Base-by-base conservation (phyloP, 768 basidiomycete genomes). In the Suillus variegatus region DNA sequence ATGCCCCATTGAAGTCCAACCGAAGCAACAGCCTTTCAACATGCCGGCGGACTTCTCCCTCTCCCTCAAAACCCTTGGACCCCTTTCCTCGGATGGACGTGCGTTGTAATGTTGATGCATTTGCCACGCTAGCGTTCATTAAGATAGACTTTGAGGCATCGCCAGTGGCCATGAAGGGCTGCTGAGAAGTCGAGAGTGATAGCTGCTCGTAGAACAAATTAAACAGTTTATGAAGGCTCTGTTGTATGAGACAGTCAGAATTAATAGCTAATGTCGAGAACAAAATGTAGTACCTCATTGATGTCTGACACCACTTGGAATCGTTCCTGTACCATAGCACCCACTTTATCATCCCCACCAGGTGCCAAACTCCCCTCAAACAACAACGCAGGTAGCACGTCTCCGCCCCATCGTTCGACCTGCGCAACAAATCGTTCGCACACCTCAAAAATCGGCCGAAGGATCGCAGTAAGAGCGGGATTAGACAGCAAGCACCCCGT, bases 361-460 rank as follows among this genome's bases (percentile, higher is more conserved):
- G 71, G 73, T 36, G 81, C 82, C 60, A 94, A 71, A 72, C 90
- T 93, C 16, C 92, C 93, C 73, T 95, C 94, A 67, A 88, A 89
- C 47, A 96, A 76, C 55, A 96, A 80, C 0, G 90, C 92, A 14
- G 95, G 95, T 3, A 96, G 79, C 10, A 96, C 87, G 72, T 96
- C 93, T 0, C 94, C 94, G 14, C 93, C 94, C 95, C 95, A 97
- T 61, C 94, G 80, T 76, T 96, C 95, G 0, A 96, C 86, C 67
- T 94, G 88, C 8, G 87, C 93, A n/a, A 90, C 90, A 72, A 97
- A 93, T 10, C 88, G 84, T 72, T 93, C 94, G 74, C 94, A 96
- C 10, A 91, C 82, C 68, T 94, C 92, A 60, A 97, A 80, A 64
- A 96, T 88, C 40, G 87, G 83, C 20, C 88, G 86, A 46, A 95